These are phyloP conservation scores for Xylaria intraflava DNA, from an alignment of 495 filamentous ascomycete species.

Conservation along the genomic window DNA sequence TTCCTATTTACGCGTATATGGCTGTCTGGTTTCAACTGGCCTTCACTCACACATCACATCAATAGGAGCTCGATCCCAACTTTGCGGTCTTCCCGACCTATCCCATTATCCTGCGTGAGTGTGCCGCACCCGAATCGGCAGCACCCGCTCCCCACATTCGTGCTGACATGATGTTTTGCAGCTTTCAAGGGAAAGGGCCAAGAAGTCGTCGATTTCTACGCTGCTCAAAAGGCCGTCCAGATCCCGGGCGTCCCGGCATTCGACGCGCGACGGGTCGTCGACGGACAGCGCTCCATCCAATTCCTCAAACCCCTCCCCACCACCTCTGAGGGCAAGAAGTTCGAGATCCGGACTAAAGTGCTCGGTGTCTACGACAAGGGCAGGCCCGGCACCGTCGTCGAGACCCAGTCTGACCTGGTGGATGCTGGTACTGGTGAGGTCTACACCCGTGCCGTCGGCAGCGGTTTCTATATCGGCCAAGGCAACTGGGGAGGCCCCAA, in stretches of 20 bases:
- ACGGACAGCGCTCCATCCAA: constrained; percentile 76
- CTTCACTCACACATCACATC: constrained; percentile 11
- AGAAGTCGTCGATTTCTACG: constrained; percentile 86
- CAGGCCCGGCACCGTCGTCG: constrained; percentile 72
- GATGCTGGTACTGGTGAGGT: constrained; percentile 63
- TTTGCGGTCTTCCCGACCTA: constrained; percentile 87
- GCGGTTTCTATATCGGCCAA: constrained; percentile 75
- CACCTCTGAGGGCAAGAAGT: constrained; percentile 61
- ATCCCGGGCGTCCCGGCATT: constrained; percentile 76
- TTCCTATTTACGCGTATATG: too few relatives aligned
- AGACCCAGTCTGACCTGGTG: constrained; percentile 71
- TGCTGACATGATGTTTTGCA: constrained; percentile 20
- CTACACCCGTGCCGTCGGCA: constrained; percentile 61
- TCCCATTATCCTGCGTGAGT: constrained; percentile 68
- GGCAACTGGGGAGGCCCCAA: constrained; percentile 90
- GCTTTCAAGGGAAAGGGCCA: constrained; percentile 73
- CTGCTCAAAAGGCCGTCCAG: constrained; percentile 46
- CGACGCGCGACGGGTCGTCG: constrained; percentile 66
- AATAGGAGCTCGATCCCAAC: constrained; percentile 71
- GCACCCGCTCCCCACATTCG: background rate
- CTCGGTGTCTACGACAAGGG: constrained; percentile 91
- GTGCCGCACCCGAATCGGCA: constrained; percentile 1
- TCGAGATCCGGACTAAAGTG: constrained; percentile 73
- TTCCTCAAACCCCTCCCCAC: constrained; percentile 73
- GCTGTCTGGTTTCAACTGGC: background rate